Evolutionary conservation across 2,329 filamentous ascomycete genomes (phyloP), one percentile per base, ranked within the genome.

Genomic region (Aspergillus tamarii): DNA sequence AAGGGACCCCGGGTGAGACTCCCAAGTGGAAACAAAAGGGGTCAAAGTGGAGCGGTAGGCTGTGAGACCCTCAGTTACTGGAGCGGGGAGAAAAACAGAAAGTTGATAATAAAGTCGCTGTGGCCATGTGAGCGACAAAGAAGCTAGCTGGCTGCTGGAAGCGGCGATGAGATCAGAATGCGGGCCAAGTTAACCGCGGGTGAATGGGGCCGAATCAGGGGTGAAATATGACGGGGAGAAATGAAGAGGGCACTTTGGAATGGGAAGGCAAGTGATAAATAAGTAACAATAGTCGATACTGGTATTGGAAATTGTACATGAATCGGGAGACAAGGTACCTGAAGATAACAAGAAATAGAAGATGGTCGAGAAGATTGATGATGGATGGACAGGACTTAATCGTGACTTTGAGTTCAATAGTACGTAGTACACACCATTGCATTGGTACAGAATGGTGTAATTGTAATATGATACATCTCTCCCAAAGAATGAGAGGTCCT

Each of bases 51-150:
- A 52, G 64, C 28, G 52, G 54, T 45, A 59, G 26, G 53, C 28
- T 58, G 62, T 62, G 52, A 58, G 53, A 54, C 60, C 50, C 60
- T 64, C 54, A 66, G 57, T 64, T 64, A 60, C 41, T 63, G 50
- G 54, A 60, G 65, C 55, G 61, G 62, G 57, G 54, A 55, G 61
- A 36, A 34, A 57, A 60, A 59, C 21, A 19, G 19, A 52, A 61
- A 26, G 63, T 60, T 62, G 65, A 67, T 63, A 67, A 66, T 61
- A 62, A 65, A 65, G 50, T 54, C 64, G 61, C 66, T 67, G 70
- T 70, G 72, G 72, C 73, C 72, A 74, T 75, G 71, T 69, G 72
- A 70, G 70, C 67, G 66, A 69, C 64, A 62, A 62, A 36, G 59
- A 54, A 55, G 60, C 32, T 62, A 63, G 62, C 39, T 61, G 59